phyloP scores from a whole-genome alignment of 805 yeast species.

The Barnettozyma populi region DNA sequence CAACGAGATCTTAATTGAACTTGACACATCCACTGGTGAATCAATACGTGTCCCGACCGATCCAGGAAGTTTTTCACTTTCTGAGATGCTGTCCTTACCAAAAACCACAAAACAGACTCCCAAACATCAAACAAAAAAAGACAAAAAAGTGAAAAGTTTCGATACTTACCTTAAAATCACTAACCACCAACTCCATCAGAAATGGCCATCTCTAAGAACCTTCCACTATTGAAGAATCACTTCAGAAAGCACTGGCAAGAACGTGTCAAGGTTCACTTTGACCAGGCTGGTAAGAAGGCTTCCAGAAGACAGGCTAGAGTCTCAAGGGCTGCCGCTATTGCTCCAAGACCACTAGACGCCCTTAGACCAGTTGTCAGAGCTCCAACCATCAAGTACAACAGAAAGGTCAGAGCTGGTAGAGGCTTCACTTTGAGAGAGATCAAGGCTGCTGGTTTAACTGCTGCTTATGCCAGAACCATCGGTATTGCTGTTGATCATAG shows the following conservation, averaged over 20 bases:
- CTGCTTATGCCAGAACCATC: slow-evolving; percentile 95
- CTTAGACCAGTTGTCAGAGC: slow-evolving; percentile 98
- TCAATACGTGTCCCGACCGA: background rate
- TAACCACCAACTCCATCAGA: background rate
- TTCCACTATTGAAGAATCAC: slow-evolving; percentile 98
- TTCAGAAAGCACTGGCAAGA: slow-evolving; percentile 99
- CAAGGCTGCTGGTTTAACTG: slow-evolving; percentile 92
- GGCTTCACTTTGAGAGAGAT: slow-evolving; percentile 98
- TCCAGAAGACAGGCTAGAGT: slow-evolving; percentile 95
- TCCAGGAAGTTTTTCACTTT: no score
- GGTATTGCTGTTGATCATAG: slow-evolving; percentile 99
- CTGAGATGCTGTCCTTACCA: background rate
- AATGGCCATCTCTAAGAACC: slow-evolving; percentile 95
- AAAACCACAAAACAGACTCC: slow-evolving; percentile 1
- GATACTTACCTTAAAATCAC: background rate
- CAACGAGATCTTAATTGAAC: no score
- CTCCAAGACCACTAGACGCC: slow-evolving; percentile 96
- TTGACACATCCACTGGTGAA: no score
- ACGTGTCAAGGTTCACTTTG: slow-evolving; percentile 98
- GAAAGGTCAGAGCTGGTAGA: slow-evolving; percentile 99
- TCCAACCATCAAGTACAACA: slow-evolving; percentile 98
- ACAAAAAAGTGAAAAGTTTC: background rate
- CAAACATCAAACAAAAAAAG: background rate
- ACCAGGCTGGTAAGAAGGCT: slow-evolving; percentile 99
- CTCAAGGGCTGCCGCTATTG: slow-evolving; percentile 86